Evolutionary conservation across 148 eudicot genomes (phyloP), one percentile per base, ranked within the genome.

Genomic region (Mesembryanthemum crystallinum): DNA sequence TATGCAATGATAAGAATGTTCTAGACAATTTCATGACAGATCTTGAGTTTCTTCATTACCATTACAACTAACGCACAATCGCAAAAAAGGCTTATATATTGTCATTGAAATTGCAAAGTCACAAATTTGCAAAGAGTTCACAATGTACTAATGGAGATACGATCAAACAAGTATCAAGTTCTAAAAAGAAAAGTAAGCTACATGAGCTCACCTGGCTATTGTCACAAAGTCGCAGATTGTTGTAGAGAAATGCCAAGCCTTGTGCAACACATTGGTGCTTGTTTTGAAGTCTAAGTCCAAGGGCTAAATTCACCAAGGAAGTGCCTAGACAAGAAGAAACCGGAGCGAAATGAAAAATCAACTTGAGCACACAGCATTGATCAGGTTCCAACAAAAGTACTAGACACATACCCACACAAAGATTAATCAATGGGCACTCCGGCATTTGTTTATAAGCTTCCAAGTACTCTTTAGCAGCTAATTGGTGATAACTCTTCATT

Each of bases 381-480:
- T 21, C 11, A 27, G 18, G 54, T 54, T 39, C 11, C 21, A 32
- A 60, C 35, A 62, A 63, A 13, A 69, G 63, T 58, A 59, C 1
- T 61, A 66, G 35, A 60, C 27, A 27, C 85, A 64, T 77, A 85
- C 97, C 98, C 27, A 70, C 92, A 73, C 97, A 92, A 25, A 92
- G 89, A 87, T 92, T 94, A 80, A 90, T 85, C 82, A 94, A 83
- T 51, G 93, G 89, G 84, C 71, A 85, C 23, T 90, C 91, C 1
- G 97, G 98, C 89, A 89, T 85, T 72, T 84, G 82, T 79, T 90
- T 94, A 72, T 89, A 85, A 57, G 97, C 98, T 86, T 92, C 89
- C 70, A 94, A 84, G 75, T 94, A 94, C 67, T 92, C 90, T 75
- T 85, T 87, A 45, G 97, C 97, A 77, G 98, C 98, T 77, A 79